Conservation (phyloP, 83 land plant species). For the Diphasiastrum complanatum region DNA sequence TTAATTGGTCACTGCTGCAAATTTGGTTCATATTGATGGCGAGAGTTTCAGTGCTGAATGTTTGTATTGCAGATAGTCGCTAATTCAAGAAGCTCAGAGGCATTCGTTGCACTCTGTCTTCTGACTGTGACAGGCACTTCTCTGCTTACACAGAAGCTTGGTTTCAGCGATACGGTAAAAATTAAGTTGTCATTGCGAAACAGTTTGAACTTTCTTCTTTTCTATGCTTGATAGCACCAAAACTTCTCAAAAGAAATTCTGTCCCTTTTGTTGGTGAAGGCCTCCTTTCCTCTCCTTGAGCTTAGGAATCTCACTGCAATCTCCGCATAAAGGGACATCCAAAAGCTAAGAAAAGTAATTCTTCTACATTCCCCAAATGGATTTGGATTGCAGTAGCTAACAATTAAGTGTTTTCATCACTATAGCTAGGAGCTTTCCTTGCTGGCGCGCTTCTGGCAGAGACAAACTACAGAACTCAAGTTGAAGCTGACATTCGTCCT, state of each 20-base stretch:
- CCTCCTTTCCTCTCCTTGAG: no score
- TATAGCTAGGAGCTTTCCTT: conserved; percentile 94
- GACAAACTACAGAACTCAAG: conserved; percentile 94
- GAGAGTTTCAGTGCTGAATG: not conserved
- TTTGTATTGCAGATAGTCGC: conserved; percentile 64
- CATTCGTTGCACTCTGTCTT: conserved; percentile 90
- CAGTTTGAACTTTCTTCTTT: no score
- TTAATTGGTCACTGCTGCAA: no score
- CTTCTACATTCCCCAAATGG: not conserved
- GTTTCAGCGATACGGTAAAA: conserved; percentile 94
- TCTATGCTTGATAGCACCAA: no score
- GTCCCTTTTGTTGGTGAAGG: no score
- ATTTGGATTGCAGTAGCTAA: not conserved
- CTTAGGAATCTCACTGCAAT: no score
- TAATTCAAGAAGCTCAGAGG: conserved; percentile 91
- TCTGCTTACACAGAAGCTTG: conserved; percentile 80
- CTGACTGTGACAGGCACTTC: conserved; percentile 96
- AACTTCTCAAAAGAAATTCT: no score
- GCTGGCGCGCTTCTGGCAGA: conserved; percentile 97
- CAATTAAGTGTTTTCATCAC: not conserved
- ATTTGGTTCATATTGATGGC: no score
- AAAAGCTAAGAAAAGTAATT: not conserved
- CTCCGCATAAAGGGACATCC: not conserved
- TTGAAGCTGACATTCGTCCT: conserved; percentile 96
- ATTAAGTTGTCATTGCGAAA: not conserved